phyloP scores from a whole-genome alignment of 1,284 basidiomycete genomes.

The Trichosporon sp. region DNA sequence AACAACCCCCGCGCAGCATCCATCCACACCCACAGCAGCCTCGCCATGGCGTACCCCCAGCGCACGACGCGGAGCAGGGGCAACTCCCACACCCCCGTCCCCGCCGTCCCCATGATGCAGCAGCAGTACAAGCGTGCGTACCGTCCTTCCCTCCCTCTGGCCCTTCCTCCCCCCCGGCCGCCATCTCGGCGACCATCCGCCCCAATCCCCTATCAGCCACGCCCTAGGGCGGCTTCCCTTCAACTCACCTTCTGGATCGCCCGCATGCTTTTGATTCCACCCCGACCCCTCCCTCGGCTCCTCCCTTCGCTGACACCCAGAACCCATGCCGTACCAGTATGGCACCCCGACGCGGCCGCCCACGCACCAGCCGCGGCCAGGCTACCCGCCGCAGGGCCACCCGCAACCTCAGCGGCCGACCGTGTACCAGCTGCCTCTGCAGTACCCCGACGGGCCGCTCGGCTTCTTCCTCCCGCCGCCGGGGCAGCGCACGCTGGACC shows the following conservation, averaged over 20 bases:
- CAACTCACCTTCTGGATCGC: too few relatives aligned
- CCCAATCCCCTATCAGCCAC: too few relatives aligned
- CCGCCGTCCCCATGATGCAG: neutral
- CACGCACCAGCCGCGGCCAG: constrained; percentile 12
- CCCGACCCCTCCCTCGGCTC: too few relatives aligned
- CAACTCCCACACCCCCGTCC: neutral
- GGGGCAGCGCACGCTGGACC: constrained; percentile 38
- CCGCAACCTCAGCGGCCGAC: constrained; percentile 1
- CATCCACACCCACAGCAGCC: neutral
- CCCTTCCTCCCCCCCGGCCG: neutral
- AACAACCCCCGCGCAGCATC: neutral
- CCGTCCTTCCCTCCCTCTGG: neutral
- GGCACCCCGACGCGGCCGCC: constrained; percentile 5
- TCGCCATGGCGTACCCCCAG: constrained; percentile 1
- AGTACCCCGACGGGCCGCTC: constrained; percentile 36
- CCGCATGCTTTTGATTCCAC: too few relatives aligned
- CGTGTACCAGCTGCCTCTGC: constrained; percentile 7
- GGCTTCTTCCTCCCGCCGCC: constrained; percentile 43
- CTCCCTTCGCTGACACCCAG: neutral
- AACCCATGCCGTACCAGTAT: neutral
- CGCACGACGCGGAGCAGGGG: neutral
- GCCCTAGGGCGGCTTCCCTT: too few relatives aligned
- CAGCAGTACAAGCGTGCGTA: constrained; percentile 10
- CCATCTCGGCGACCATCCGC: too few relatives aligned
- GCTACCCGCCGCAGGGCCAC: constrained; percentile 18